Evolutionary conservation across 345 rosid genomes (phyloP), one percentile per base, ranked within the genome.

Genomic region (Citropsis articulata): DNA sequence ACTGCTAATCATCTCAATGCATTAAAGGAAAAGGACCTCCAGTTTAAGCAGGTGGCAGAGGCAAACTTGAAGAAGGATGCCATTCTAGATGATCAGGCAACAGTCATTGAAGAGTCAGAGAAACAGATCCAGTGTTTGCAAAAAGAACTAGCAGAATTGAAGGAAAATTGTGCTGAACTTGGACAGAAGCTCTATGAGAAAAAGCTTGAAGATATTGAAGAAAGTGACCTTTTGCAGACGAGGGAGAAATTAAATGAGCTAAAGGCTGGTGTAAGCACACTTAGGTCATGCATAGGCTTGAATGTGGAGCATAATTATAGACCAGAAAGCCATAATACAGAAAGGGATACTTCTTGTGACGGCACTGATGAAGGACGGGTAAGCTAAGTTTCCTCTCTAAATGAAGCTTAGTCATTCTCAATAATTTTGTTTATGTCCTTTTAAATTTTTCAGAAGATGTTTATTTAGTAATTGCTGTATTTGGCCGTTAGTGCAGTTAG

Each of bases 161-260:
- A 86, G 82, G 83, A 88, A 81, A 80, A 71, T 48, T 87, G 88
- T 78, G 75, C 81, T 36, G 81, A 83, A 73, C 85, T 91, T 71
- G 86, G 72, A 74, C 79, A 81, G 77, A 84, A 80, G 75, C 87
- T 89, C 76, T 72, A 81, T 65, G 87, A 86, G 84, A 85, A 55
- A 76, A 85, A 78, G 85, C 89, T 88, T 57, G 90, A 89, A 80
- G 90, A 79, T 81, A 71, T 88, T 77, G 93, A 90, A 81, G 90
- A 89, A 71, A 82, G 74, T 76, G 85, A 87, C 79, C 84, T 94
- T 80, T 80, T 80, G 75, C 81, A 78, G 66, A 86, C 91, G 75
- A 88, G 84, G 78, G 90, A 89, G 75, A 89, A 88, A 83, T 79
- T 95, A 55, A 81, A 86, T 56, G 92, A 90, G 88, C 82, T 95